These are phyloP conservation scores for Fusarium sp. DNA, from an alignment of 2,329 filamentous ascomycete species.

Conservation along the genomic window DNA sequence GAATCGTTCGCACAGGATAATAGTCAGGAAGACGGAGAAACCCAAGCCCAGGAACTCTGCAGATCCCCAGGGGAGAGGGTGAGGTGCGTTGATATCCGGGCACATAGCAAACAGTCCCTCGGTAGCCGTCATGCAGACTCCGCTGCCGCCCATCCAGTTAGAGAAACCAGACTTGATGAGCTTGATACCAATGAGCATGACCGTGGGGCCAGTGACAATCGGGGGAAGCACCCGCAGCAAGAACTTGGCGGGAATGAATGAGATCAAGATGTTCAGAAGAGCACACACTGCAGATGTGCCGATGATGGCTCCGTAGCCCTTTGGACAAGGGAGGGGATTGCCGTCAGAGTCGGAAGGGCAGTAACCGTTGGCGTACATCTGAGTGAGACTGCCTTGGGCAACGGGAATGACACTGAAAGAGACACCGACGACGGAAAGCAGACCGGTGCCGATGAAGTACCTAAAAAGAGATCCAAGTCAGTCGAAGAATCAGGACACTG, in stretches of 20 bases:
- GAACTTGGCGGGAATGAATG: slow-evolving; percentile 76
- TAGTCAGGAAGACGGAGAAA: slow-evolving; percentile 83
- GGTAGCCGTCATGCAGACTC: slow-evolving; percentile 64
- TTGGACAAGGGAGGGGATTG: slow-evolving; percentile 77
- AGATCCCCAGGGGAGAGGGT: slow-evolving; percentile 80
- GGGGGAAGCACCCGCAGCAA: slow-evolving; percentile 83
- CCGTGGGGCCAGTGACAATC: slow-evolving; percentile 79
- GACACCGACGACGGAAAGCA: slow-evolving; percentile 81
- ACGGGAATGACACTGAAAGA: slow-evolving; percentile 51
- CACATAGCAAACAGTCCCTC: slow-evolving; percentile 72
- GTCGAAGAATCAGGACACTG: background rate
- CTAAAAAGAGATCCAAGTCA: slow-evolving; percentile 51
- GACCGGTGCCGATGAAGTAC: slow-evolving; percentile 82
- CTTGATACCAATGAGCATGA: slow-evolving; percentile 78
- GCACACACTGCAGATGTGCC: slow-evolving; percentile 76
- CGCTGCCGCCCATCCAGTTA: slow-evolving; percentile 82
- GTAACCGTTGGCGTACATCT: slow-evolving; percentile 83
- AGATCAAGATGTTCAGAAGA: slow-evolving; percentile 78
- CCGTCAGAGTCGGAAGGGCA: slow-evolving; percentile 71
- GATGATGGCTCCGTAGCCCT: slow-evolving; percentile 79
- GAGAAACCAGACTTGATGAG: slow-evolving; percentile 79
- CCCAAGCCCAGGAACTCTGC: slow-evolving; percentile 83
- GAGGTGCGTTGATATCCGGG: slow-evolving; percentile 75
- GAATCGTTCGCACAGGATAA: slow-evolving; percentile 84
- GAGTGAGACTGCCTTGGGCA: slow-evolving; percentile 74